Percentiles rank a stretch among this genome's conserved stretches.
These are phyloP conservation scores for Ophiocordyceps camponoti-floridani DNA, from an alignment of 2,329 filamentous ascomycete genomes.

Conservation along the genomic window DNA sequence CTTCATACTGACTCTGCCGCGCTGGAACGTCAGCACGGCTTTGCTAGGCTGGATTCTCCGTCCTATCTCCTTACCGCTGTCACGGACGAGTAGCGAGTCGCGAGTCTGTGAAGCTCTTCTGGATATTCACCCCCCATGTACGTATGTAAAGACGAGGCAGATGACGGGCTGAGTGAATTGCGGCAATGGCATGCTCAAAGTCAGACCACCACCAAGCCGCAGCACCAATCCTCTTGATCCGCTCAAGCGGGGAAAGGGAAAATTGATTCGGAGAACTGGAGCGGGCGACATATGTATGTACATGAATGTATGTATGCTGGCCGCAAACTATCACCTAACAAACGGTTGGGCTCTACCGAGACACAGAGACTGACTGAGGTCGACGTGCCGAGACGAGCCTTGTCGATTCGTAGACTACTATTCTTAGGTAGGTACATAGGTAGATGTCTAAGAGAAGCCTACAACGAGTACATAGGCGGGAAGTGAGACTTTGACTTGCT, in stretches of 20 bases:
- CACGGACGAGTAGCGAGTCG: not conserved
- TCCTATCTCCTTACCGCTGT: not conserved
- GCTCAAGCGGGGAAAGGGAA: too few relatives aligned
- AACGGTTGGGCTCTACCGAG: not conserved
- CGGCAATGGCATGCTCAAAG: not conserved
- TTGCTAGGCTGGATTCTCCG: too few relatives aligned
- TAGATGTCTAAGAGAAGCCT: not conserved
- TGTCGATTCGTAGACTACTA: too few relatives aligned
- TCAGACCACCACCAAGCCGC: not conserved
- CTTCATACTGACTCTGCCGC: too few relatives aligned
- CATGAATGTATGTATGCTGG: too few relatives aligned
- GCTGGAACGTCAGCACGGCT: too few relatives aligned
- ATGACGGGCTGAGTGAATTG: not conserved
- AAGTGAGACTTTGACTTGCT: not conserved
- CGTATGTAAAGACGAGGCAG: not conserved
- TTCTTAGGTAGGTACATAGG: too few relatives aligned
- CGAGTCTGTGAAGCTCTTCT: not conserved
- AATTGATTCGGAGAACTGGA: too few relatives aligned
- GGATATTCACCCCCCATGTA: not conserved
- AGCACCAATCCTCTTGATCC: too few relatives aligned
- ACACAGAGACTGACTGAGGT: not conserved
- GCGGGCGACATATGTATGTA: too few relatives aligned
- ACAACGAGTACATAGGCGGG: too few relatives aligned
- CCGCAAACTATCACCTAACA: too few relatives aligned
- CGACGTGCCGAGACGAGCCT: not conserved